phyloP scores from a whole-genome alignment of 2,329 filamentous ascomycete genomes.

The Diatrype stigma region DNA sequence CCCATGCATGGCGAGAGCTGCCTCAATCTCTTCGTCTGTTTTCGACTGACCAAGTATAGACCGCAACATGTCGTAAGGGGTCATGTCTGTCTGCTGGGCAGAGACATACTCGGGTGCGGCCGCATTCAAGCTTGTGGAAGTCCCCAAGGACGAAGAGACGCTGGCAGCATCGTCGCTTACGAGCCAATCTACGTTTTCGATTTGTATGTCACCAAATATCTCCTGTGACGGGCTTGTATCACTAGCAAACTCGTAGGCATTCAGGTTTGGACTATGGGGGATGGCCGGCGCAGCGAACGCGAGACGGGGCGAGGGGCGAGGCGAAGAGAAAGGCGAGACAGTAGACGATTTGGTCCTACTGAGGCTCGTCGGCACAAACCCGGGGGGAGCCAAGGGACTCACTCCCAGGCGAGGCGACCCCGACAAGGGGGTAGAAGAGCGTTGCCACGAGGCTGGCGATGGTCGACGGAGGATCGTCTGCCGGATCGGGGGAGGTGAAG shows the following conservation, averaged over 20 bases:
- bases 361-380: slow-evolving; percentile 76
- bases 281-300: slow-evolving; percentile 86
- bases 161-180: slow-evolving; percentile 84
- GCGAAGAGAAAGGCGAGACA: slow-evolving; percentile 89
- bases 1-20: slow-evolving; percentile 80
- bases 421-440: slow-evolving; percentile 73
- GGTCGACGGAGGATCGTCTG: slow-evolving; percentile 86
- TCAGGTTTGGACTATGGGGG: slow-evolving; percentile 88
- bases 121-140: slow-evolving; percentile 68
- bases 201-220: slow-evolving; percentile 85
- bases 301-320: slow-evolving; percentile 85
- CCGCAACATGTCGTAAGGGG: slow-evolving; percentile 93
- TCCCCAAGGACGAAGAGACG: slow-evolving; percentile 68
- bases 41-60: slow-evolving; percentile 87
- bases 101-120: slow-evolving; percentile 75
- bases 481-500: slow-evolving; percentile 79
- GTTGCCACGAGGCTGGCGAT: slow-evolving; percentile 91
- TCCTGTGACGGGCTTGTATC: slow-evolving; percentile 78
- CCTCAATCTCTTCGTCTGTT: slow-evolving; percentile 90
- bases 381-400: slow-evolving; percentile 78
- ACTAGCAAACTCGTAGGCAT: slow-evolving; percentile 89
- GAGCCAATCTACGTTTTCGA: slow-evolving; percentile 95
- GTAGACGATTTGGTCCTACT: slow-evolving; percentile 71
- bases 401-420: slow-evolving; percentile 79
- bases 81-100: slow-evolving; percentile 80